Percentiles rank a stretch among this genome's conserved stretches.
Conservation (phyloP, 2,329 filamentous ascomycete genomes). For the Fusarium sp. region DNA sequence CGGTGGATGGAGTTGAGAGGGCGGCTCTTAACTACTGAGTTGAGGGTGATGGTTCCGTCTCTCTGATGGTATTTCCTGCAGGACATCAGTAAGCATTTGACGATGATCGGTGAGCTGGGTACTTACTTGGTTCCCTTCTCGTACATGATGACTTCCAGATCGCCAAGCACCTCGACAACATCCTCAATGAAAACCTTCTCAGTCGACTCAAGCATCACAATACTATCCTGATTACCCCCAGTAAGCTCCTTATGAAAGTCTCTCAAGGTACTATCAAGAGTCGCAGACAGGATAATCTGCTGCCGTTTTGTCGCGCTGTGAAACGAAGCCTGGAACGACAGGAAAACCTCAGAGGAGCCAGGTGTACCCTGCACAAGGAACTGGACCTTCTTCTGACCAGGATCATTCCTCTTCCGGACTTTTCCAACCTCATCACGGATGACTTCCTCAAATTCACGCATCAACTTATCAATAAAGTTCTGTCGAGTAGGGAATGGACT, state of each 20-base stretch:
- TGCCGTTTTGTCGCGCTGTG: constrained; percentile 49
- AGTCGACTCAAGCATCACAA: constrained; percentile 28
- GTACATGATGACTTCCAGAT: not conserved
- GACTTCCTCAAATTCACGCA: constrained; percentile 45
- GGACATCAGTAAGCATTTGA: not conserved
- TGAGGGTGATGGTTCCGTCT: constrained; percentile 40
- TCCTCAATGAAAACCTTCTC: not conserved
- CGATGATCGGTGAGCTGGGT: accelerated
- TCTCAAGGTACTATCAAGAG: not conserved
- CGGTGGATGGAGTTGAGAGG: constrained; percentile 51
- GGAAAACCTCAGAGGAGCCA: constrained; percentile 48
- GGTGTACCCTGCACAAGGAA: constrained; percentile 53
- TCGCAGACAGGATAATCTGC: constrained; percentile 46
- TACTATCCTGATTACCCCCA: not conserved
- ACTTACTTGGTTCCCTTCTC: constrained; percentile 21
- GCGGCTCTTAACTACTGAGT: constrained; percentile 46
- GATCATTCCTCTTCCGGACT: constrained; percentile 50
- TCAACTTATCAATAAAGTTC: constrained; percentile 53
- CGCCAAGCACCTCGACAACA: not conserved
- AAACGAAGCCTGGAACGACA: constrained; percentile 54
- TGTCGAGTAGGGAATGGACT: constrained; percentile 55
- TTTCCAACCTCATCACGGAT: constrained; percentile 46
- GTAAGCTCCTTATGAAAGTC: not conserved
- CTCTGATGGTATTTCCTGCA: constrained; percentile 32
- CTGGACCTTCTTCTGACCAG: constrained; percentile 48